Base-by-base conservation (phyloP, 768 basidiomycete species). In the Russula brevipes region DNA sequence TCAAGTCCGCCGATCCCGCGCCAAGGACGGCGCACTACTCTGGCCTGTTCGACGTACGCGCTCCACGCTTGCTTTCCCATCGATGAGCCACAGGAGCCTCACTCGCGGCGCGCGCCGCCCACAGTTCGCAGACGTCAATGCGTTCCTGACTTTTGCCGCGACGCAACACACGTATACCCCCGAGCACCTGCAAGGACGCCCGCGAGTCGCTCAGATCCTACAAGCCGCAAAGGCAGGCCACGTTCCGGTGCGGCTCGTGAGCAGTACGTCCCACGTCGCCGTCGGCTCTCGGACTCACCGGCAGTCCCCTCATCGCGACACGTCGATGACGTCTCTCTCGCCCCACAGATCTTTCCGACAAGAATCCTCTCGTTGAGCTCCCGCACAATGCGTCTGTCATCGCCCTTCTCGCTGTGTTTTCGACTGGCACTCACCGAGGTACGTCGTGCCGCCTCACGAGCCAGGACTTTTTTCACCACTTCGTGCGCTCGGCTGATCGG, bases 91-190 rank as follows among this genome's bases (percentile, higher is more conserved):
- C 41, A 42, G 45, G 30, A 60, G 38, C 39, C 14, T 38, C 10
- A 53, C 36, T 14, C 30, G 41, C 5, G 12, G 19, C 14, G 42
- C n/a, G 35, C 35, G 35, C 4, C 54, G 41, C 39, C 1, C 44
- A 5, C 24, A 93, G 90, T 91, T 83, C 68, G 85, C 90, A 17
- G 91, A 93, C 70, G 87, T 92, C 11, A 93, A 93, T 70, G 88
- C 91, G n/a, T 93, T 92, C 70, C 74, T 93, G 63, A 89, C 88
- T 3, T 77, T 93, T 51, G 91, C 91, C 10, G 89, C 91, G 7
- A 91, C 88, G 4, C 77, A 85, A 50, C 89, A 91, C 70, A 87
- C 85, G 3, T 78, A 88, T 45, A 73, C 76, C 30, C 78, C 80
- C 0, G 85, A 86, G n/a, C 82, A 86, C 54, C 71, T 88, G 17